phyloP scores from a whole-genome alignment of 192 early-diverging fungal genomes.

The Globomyces pollinis-pini region DNA sequence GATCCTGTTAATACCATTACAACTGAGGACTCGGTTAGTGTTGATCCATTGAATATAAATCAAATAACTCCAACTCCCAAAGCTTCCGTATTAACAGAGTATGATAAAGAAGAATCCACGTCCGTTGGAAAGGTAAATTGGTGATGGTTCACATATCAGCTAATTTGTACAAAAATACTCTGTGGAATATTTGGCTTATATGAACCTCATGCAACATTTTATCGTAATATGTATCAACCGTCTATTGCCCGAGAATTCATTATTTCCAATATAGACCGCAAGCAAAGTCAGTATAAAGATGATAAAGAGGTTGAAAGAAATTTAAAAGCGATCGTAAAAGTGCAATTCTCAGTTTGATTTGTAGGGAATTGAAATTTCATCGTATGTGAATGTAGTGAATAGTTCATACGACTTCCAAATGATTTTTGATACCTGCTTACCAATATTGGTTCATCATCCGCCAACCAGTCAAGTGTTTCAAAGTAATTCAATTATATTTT shows the following conservation, averaged over 20 bases:
- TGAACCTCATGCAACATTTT: background rate
- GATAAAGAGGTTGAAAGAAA: slow-evolving; percentile 1
- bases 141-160: background rate
- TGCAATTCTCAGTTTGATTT: background rate
- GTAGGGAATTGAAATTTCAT: background rate
- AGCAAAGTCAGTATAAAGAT: background rate
- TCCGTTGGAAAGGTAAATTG: background rate
- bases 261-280: background rate
- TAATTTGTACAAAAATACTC: background rate
- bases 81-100: background rate
- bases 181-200: background rate
- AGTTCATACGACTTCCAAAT: slow-evolving; percentile 15
- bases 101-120: background rate
- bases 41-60: background rate
- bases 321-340: slow-evolving; percentile 10
- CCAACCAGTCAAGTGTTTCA: slow-evolving; percentile 17
- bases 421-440: slow-evolving; percentile 27
- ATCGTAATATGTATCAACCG: background rate
- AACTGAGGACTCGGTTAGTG: background rate
- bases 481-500: slow-evolving; percentile 18
- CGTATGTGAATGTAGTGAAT: background rate
- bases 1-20: background rate
- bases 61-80: background rate
- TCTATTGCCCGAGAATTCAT: background rate
- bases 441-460: slow-evolving; percentile 14